These are phyloP conservation scores for Purpureocillium lavendulum DNA, from an alignment of 2,329 filamentous ascomycete species.

Conservation along the genomic window DNA sequence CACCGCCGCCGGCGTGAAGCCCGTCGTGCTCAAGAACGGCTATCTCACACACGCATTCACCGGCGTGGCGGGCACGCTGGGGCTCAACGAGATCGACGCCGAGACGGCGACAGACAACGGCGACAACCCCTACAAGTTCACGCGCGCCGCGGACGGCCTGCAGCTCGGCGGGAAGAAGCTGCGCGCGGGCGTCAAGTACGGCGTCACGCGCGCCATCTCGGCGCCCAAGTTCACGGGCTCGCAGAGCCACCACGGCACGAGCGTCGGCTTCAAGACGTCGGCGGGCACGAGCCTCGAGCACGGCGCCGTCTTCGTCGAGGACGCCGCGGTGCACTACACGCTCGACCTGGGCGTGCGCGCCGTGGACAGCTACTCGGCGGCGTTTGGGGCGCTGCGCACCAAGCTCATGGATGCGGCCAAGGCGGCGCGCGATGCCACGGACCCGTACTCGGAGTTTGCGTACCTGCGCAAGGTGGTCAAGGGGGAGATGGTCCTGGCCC, in stretches of 20 bases:
- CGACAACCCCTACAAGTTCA: constrained; percentile 36
- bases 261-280: constrained; percentile 48
- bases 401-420: constrained; percentile 46
- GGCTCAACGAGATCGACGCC: constrained; percentile 54
- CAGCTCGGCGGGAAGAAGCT: constrained; percentile 48
- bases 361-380: constrained; percentile 45
- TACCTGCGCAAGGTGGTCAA: constrained; percentile 46
- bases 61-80: constrained; percentile 51
- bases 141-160: constrained; percentile 49
- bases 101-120: constrained; percentile 49
- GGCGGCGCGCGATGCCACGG: constrained; percentile 21
- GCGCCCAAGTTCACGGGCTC: constrained; percentile 38
- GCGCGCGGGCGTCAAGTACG: constrained; percentile 41
- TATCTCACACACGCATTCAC: constrained; percentile 53
- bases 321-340: constrained; percentile 51
- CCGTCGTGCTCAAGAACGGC: constrained; percentile 46
- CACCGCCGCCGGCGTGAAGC: constrained; percentile 19
- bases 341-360: constrained; percentile 30
- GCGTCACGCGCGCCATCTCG: constrained; percentile 50
- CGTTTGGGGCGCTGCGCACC: constrained; percentile 40
- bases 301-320: constrained; percentile 43
- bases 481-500: constrained; percentile 44
- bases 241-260: constrained; percentile 44
- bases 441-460: constrained; percentile 37
- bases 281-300: constrained; percentile 36